These are phyloP conservation scores for Graphilbum fragrans DNA, from an alignment of 2,329 filamentous ascomycete genomes.

Conservation along the genomic window DNA sequence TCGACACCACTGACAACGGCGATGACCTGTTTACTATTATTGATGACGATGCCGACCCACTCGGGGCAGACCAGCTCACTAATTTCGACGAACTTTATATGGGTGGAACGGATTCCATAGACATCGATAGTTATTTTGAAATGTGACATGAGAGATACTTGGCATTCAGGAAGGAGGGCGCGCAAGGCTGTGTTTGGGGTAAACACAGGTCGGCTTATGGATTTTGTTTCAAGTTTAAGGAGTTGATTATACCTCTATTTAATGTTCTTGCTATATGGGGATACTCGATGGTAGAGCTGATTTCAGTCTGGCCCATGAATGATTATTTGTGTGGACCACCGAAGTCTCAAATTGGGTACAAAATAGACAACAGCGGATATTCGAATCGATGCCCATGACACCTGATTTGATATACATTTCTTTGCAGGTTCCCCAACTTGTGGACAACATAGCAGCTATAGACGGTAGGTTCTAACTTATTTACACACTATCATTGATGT, in stretches of 20 bases:
- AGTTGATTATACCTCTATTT: not conserved
- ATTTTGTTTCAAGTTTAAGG: not conserved
- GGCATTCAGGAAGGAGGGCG: not conserved
- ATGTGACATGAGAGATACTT: not conserved
- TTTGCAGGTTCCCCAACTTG: no score
- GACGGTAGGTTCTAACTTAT: no score
- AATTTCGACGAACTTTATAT: constrained; percentile 39
- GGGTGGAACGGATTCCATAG: constrained; percentile 28
- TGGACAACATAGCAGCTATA: no score
- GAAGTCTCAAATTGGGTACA: no score
- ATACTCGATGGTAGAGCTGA: not conserved
- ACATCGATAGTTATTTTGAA: constrained; percentile 11
- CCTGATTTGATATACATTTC: no score
- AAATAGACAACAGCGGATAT: no score
- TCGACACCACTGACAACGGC: constrained; percentile 16
- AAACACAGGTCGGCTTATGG: not conserved
- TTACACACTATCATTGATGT: no score
- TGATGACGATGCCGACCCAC: constrained; percentile 24
- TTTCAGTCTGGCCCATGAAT: no score
- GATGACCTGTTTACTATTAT: constrained; percentile 36
- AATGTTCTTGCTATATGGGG: no score
- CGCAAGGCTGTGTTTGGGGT: not conserved
- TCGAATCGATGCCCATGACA: no score
- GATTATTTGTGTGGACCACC: no score
- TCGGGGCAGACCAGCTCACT: constrained; percentile 24